Evolutionary conservation across 192 early-diverging fungal genomes (phyloP).

Genomic region (Coemansia sp.): DNA sequence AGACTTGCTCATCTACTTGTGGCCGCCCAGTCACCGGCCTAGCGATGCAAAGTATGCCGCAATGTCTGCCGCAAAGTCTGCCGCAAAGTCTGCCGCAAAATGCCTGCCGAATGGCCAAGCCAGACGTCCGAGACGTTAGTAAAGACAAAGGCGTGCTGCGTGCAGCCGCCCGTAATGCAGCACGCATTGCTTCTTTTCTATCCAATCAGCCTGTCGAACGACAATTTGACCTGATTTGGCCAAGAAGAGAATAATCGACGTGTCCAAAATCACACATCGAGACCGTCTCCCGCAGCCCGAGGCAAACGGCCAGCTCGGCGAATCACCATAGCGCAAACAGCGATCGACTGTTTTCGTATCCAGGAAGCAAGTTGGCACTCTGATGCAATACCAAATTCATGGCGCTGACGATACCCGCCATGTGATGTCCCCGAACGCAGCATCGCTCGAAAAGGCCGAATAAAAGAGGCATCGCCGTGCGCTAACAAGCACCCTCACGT

Average conservation of each 20-base stretch:
- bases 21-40: not conserved
- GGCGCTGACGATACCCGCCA: not conserved
- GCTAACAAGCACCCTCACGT: not conserved
- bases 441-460: not conserved
- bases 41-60: not conserved
- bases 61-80: not conserved
- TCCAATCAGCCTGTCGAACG: not conserved
- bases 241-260: not conserved
- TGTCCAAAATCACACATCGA: too few species aligned
- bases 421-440: not conserved
- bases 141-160: not conserved
- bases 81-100: too few species aligned
- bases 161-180: not conserved
- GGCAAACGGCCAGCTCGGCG: not conserved
- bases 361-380: not conserved
- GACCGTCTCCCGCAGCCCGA: too few species aligned
- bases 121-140: not conserved
- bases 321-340: not conserved
- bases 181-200: not conserved
- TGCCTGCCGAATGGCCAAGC: not conserved
- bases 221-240: not conserved
- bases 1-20: not conserved
- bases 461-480: not conserved
- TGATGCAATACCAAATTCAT: not conserved
- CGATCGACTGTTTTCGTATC: not conserved